Base-by-base conservation (phyloP, 768 basidiomycete species). In the Amanita pseudoporphyria region DNA sequence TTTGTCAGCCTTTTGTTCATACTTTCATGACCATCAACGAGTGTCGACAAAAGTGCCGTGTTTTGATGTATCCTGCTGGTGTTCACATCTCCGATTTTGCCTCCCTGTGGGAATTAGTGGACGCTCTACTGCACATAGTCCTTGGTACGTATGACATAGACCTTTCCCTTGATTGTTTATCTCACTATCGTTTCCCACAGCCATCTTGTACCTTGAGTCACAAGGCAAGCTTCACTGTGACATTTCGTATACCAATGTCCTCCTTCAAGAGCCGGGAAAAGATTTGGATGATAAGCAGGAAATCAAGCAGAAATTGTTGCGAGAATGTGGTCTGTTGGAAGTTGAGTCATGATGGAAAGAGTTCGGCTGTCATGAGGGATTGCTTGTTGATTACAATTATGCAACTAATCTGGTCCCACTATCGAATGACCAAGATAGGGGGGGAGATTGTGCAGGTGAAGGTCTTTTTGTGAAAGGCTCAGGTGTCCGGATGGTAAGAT, bases 101-200 rank as follows among this genome's bases (percentile, higher is more conserved):
- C n/a, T n/a, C n/a, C n/a, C n/a, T n/a, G n/a, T n/a, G n/a, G n/a
- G n/a, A 51, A 35, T 37, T 51, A 19, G 3, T 51, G 5, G 30
- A n/a, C n/a, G n/a, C n/a, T n/a, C n/a, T n/a, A n/a, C n/a, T n/a
- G n/a, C n/a, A n/a, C n/a, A n/a, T n/a, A 4, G 31, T 45, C 4
- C 7, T 30, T 30, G 49, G 49, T 51, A 33, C 5, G 41, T n/a
- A n/a, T 51, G 7, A n/a, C 16, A 37, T n/a, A n/a, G 36, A 33
- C 16, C 9, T 36, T 2, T 12, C 3, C 44, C 18, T 33, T 30
- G 18, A 14, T 4, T 16, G 22, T 28, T 51, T 10, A n/a, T 16
- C 28, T n/a, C n/a, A n/a, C n/a, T n/a, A n/a, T n/a, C n/a, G n/a
- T 13, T 22, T 13, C n/a, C 31, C 28, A n/a, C 32, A 51, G 49